These are phyloP conservation scores for Kodamaea sp. DNA, from an alignment of 1,139 yeast genomes.

Conservation along the genomic window DNA sequence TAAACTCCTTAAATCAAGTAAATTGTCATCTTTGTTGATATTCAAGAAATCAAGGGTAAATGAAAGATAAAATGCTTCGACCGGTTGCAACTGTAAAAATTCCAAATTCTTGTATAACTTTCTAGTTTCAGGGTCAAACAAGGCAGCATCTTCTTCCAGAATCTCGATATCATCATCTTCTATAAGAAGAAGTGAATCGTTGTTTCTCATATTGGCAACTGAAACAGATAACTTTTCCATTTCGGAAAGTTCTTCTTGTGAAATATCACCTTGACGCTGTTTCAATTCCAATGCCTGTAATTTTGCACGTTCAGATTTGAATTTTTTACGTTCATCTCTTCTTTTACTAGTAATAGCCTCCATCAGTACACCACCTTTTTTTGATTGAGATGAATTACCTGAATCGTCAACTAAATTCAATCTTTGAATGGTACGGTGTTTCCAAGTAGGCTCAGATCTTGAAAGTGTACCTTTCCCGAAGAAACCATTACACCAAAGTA, in stretches of 20 bases:
- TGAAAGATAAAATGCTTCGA: constrained; percentile 67
- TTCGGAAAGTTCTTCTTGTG: constrained; percentile 22
- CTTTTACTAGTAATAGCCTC: constrained; percentile 79
- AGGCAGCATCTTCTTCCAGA: constrained; percentile 33
- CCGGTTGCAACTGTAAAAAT: constrained; percentile 67
- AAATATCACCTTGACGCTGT: constrained; percentile 23
- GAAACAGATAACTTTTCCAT: constrained; percentile 25
- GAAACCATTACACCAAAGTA: constrained; percentile 81
- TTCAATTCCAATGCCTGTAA: constrained; percentile 35
- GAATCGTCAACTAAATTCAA: constrained; percentile 37
- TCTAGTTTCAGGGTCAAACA: constrained; percentile 27
- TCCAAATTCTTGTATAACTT: constrained; percentile 48
- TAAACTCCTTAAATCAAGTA: constrained; percentile 20
- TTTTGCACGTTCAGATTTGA: constrained; percentile 54
- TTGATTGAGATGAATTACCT: constrained; percentile 12
- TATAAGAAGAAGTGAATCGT: constrained; percentile 7
- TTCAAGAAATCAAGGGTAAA: constrained; percentile 47
- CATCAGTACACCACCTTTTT: constrained; percentile 32
- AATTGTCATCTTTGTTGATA: constrained; percentile 11
- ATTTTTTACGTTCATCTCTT: constrained; percentile 66
- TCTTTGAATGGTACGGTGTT: constrained; percentile 51
- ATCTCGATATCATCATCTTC: constrained; percentile 13
- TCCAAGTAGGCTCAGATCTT: constrained; percentile 93
- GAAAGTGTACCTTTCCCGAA: constrained; percentile 91
- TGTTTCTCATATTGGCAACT: constrained; percentile 10